Conservation (phyloP, 139 green algal species). For the Chlamydomonas eustigma region DNA sequence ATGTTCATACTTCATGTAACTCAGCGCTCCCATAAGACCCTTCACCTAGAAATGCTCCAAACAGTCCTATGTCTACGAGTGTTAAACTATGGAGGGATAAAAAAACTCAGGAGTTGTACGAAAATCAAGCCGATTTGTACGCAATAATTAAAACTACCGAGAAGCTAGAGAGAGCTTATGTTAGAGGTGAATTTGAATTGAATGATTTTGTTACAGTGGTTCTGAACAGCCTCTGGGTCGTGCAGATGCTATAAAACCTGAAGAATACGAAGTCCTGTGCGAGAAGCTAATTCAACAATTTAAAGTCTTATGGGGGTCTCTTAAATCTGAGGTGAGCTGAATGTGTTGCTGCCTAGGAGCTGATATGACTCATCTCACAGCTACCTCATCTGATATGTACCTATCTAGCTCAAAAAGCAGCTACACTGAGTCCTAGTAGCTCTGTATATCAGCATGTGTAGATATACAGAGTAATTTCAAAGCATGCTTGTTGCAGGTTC, state of each 20-base stretch:
- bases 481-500: too few relatives aligned
- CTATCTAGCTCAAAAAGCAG: too few relatives aligned
- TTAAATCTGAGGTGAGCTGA: conserved; percentile 61
- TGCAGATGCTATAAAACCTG: background rate
- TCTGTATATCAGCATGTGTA: too few relatives aligned
- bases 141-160: conserved; percentile 79
- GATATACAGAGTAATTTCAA: too few relatives aligned
- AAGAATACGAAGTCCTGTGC: conserved; percentile 46
- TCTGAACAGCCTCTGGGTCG: background rate
- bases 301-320: conserved; percentile 73
- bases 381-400: too few relatives aligned
- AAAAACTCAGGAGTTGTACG: conserved; percentile 72
- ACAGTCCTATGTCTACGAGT: conserved; percentile 16
- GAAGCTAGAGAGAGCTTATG: conserved; percentile 85
- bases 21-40: too few relatives aligned
- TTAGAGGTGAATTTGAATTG: conserved; percentile 66
- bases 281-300: conserved; percentile 89
- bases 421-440: too few relatives aligned
- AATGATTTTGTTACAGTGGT: background rate
- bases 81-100: conserved; percentile 65
- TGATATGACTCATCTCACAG: too few relatives aligned
- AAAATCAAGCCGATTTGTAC: conserved; percentile 85
- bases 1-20: too few relatives aligned
- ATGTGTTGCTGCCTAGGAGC: too few relatives aligned
- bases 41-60: too few relatives aligned